Percentiles rank a stretch among this genome's conserved stretches.
These are phyloP conservation scores for Nicotiana benthamiana DNA, from an alignment of 257 asterid species.

Conservation along the genomic window DNA sequence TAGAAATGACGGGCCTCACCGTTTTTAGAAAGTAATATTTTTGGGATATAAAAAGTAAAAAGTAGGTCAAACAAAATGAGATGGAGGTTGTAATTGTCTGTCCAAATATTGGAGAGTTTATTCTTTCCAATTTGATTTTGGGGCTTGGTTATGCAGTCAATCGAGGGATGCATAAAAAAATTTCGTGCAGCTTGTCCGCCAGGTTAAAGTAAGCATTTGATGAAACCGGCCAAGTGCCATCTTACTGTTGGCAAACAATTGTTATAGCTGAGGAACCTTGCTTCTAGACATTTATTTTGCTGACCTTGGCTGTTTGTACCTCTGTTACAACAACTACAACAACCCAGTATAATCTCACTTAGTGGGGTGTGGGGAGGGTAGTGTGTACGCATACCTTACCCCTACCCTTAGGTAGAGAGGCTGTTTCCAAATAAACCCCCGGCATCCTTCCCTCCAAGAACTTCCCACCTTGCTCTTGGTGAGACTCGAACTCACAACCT, in stretches of 20 bases:
- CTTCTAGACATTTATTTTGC: background rate
- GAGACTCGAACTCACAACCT: too few relatives aligned
- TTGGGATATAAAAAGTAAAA: background rate
- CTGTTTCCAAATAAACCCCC: too few relatives aligned
- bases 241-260: background rate
- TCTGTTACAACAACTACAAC: too few relatives aligned
- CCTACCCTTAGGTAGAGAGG: too few relatives aligned
- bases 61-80: background rate
- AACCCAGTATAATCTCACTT: too few relatives aligned
- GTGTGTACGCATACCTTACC: too few relatives aligned
- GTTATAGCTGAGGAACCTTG: background rate
- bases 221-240: background rate
- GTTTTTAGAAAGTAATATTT: background rate
- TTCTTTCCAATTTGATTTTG: background rate
- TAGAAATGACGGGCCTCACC: background rate
- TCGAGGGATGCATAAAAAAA: background rate
- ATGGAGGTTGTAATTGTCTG: background rate
- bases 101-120: background rate
- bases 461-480: too few relatives aligned
- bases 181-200: background rate
- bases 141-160: background rate
- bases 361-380: too few relatives aligned
- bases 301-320: conserved; percentile 2
- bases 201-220: background rate
- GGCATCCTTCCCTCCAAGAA: too few relatives aligned